Evolutionary conservation across 306 rosid species (phyloP).

Genomic region (Astragalus membranaceus): DNA sequence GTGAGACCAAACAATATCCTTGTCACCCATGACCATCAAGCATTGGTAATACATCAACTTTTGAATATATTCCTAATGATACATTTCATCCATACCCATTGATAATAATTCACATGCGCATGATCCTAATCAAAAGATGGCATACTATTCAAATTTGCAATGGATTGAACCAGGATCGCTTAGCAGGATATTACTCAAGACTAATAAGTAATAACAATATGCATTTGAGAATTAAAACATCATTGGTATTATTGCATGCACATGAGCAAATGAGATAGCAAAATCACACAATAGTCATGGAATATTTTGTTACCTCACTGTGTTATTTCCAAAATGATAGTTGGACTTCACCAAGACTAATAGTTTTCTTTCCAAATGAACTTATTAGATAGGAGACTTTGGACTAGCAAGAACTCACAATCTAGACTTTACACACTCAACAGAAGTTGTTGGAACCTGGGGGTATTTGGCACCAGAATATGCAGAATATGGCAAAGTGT

Average conservation of each 20-base stretch:
- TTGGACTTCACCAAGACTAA: constrained; percentile 16
- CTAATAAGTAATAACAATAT: not conserved
- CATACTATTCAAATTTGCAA: not conserved
- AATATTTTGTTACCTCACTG: not conserved
- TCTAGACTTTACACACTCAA: constrained; percentile 40
- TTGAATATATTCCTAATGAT: not conserved
- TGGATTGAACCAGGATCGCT: not conserved
- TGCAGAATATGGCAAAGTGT: constrained; percentile 76
- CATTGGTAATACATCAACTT: constrained; percentile 53
- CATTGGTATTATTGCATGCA: not conserved
- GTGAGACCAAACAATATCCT: constrained; percentile 83
- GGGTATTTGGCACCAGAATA: constrained; percentile 96
- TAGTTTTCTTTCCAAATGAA: constrained; percentile 6
- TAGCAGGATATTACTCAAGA: not conserved
- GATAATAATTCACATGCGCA: not conserved
- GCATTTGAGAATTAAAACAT: not conserved
- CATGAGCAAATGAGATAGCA: not conserved
- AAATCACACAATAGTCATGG: not conserved
- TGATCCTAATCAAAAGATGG: not conserved
- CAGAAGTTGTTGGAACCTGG: constrained; percentile 68
- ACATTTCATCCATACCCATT: not conserved
- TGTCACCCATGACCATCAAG: constrained; percentile 62
- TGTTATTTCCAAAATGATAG: not conserved
- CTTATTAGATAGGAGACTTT: constrained; percentile 71
- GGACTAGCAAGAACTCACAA: constrained; percentile 72